Evolutionary conservation across 257 asterid species (phyloP).

Genomic region (Rhazya stricta): DNA sequence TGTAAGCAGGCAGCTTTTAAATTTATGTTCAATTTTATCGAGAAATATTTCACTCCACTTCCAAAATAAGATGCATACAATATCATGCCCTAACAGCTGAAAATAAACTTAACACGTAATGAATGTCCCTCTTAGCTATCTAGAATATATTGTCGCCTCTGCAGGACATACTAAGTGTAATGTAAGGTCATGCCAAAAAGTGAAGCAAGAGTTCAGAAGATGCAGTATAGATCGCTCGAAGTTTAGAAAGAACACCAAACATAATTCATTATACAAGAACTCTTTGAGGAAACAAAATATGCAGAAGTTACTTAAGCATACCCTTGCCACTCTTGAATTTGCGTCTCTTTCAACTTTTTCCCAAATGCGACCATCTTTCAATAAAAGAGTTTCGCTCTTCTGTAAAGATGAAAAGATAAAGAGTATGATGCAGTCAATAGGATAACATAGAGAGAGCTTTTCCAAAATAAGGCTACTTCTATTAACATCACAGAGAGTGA

Average conservation of each 20-base stretch:
- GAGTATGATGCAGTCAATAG: background rate
- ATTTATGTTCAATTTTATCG: background rate
- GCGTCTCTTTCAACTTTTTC: constrained; percentile 81
- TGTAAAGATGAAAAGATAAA: background rate
- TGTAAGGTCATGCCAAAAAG: background rate
- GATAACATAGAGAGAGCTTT: no score
- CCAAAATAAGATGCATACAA: background rate
- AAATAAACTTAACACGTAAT: background rate
- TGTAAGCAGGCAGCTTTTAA: background rate
- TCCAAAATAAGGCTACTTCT: no score
- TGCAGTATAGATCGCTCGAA: background rate
- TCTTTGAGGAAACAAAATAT: background rate
- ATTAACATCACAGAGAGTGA: background rate
- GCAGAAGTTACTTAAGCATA: constrained; percentile 25
- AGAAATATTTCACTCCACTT: background rate
- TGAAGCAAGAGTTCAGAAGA: background rate
- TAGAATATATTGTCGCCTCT: background rate
- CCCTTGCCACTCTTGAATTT: constrained; percentile 90
- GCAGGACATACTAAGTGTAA: background rate
- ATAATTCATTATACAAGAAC: background rate
- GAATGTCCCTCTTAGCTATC: background rate
- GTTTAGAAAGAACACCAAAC: background rate
- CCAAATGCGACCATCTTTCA: constrained; percentile 80
- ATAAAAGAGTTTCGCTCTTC: background rate
- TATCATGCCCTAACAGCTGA: background rate